Evolutionary conservation across 2,329 filamentous ascomycete genomes (phyloP), one percentile per base, ranked within the genome.

Genomic region (Aspergillus clavatus): DNA sequence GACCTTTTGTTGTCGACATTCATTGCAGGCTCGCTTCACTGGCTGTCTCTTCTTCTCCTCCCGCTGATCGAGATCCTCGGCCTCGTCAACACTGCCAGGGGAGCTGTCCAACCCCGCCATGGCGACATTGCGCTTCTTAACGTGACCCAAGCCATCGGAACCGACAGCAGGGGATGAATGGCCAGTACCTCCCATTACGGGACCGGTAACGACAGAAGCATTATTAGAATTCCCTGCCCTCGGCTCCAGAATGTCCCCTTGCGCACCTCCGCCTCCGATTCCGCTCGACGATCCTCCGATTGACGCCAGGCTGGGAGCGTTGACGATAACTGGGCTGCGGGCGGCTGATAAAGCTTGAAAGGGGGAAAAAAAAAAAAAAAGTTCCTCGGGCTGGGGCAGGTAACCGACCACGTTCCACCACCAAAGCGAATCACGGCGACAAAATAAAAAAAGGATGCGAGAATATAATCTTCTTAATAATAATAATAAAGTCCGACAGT

Each of bases 1-100:
- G 53, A 84, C 82, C 73, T 85, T 85, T 59, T 86, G 82, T 65
- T 86, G 82, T 40, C 82, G 73, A 62, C 82, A 86, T 60, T 85
- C 81, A 62, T 84, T 84, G 63, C 82, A 85, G 16, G 82, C 82
- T 58, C 82, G 73, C 68, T 84, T 82, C 50, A 75, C 70, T 2
- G 73, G 73, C 46, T 68, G 68, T 47, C 69, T 63, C 47, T 63
- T 70, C 56, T 64, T 68, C 46, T 73, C 70, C 50, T 72, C 71
- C 35, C 66, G 63, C 38, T 51, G 54, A 24, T 71, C 69, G 36
- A 62, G 63, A 31, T 74, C 74, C 22, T 73, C 71, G 45, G 60
- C 62, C 54, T 71, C 72, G 38, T 73, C 69, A 18, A 68, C 59
- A 55, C 72, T 75, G 26, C 66, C 69, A 7, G 72, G 71, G 14